Percentiles rank a stretch among this genome's conserved stretches.
phyloP scores from a whole-genome alignment of 1,284 basidiomycete species.

The Vanrija pseudolonga region DNA sequence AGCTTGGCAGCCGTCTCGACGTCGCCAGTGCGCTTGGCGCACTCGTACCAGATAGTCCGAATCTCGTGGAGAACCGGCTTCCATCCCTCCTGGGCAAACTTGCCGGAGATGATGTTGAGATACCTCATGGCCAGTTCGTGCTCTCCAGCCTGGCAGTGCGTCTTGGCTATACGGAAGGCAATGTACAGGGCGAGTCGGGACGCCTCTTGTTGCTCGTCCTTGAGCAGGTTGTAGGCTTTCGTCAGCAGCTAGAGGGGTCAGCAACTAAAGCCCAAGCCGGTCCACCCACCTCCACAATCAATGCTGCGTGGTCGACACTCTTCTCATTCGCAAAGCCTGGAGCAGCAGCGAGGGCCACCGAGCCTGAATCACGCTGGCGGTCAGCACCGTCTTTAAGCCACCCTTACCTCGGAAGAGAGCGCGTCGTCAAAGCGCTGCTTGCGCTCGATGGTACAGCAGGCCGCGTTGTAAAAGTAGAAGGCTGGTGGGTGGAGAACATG shows the following conservation, averaged over 20 bases:
- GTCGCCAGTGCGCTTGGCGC: constrained; percentile 68
- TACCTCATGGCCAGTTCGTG: constrained; percentile 80
- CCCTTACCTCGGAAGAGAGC: constrained; percentile 54
- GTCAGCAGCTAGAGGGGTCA: constrained; percentile 64
- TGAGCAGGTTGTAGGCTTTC: constrained; percentile 84
- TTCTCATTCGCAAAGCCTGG: constrained; percentile 71
- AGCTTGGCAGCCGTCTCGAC: constrained; percentile 68
- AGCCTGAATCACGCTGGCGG: constrained; percentile 14
- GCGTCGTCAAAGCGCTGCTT: constrained; percentile 63
- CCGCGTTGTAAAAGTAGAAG: constrained; percentile 85
- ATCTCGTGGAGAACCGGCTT: constrained; percentile 64
- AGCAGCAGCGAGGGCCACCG: constrained; percentile 37
- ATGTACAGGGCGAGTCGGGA: constrained; percentile 76
- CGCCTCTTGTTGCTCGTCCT: constrained; percentile 56
- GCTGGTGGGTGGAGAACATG: constrained; percentile 77
- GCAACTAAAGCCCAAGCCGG: no score
- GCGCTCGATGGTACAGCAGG: constrained; percentile 72
- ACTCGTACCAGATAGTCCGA: constrained; percentile 70
- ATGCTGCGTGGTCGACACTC: constrained; percentile 77
- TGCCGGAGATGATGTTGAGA: constrained; percentile 79
- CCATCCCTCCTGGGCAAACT: constrained; percentile 79
- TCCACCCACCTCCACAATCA: constrained; percentile 58
- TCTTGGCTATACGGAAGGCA: constrained; percentile 79
- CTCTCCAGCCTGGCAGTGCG: constrained; percentile 59
- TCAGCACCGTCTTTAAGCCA: no score